These are phyloP conservation scores for Neonectria hederae DNA, from an alignment of 2,329 filamentous ascomycete genomes.

Conservation along the genomic window DNA sequence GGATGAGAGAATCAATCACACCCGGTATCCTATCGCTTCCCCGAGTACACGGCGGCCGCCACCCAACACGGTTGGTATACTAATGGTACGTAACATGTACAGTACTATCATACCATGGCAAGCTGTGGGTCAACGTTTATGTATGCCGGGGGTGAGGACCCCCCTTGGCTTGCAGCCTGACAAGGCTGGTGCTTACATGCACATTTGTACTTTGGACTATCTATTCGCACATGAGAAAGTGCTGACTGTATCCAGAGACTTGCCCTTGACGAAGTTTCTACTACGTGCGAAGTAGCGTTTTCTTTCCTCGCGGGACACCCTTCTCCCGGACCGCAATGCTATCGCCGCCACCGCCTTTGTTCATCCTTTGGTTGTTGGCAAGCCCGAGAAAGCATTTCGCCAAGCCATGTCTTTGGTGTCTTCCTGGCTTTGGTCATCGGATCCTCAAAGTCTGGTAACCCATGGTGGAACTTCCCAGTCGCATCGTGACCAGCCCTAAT, in stretches of 20 bases:
- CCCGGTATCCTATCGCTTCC: background rate
- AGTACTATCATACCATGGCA: background rate
- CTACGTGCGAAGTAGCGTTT: background rate
- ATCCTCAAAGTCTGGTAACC: background rate
- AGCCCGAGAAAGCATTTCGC: background rate
- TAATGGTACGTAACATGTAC: background rate
- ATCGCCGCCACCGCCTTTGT: background rate
- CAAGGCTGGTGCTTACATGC: slow-evolving; percentile 25
- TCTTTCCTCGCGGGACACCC: background rate
- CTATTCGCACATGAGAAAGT: slow-evolving; percentile 1
- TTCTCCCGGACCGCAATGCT: background rate
- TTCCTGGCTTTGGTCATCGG: no score
- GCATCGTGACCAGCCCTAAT: background rate
- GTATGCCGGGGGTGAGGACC: slow-evolving; percentile 1
- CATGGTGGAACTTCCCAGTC: slow-evolving; percentile 4
- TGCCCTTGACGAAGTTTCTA: background rate
- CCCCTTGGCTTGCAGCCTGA: slow-evolving; percentile 6
- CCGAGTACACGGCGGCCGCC: slow-evolving; percentile 5
- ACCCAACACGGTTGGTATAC: background rate
- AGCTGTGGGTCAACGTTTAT: slow-evolving; percentile 5
- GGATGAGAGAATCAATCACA: slow-evolving; percentile 3
- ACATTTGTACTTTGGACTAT: background rate
- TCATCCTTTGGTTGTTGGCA: background rate
- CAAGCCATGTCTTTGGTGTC: background rate
- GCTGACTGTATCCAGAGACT: slow-evolving; percentile 11